A percentile compares a stretch with the other conserved stretches of the same genome.
Evolutionary conservation across 2,329 filamentous ascomycete genomes (phyloP).

Genomic region (Colletotrichum sp.): DNA sequence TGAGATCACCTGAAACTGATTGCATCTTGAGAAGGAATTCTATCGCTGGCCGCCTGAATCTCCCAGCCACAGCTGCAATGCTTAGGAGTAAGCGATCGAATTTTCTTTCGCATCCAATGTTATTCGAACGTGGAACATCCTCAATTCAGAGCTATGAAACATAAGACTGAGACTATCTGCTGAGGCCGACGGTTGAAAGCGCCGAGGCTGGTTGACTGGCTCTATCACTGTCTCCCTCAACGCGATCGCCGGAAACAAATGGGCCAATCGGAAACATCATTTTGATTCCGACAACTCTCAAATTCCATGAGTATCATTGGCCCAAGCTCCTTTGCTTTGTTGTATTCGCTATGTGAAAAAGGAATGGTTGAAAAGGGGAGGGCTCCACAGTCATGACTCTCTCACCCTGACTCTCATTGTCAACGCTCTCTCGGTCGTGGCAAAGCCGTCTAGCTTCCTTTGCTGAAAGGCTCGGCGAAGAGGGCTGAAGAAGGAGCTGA

Average conservation of each 20-base stretch:
- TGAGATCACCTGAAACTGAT: background rate
- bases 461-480: background rate
- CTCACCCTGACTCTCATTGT: background rate
- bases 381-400: background rate
- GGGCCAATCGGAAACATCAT: background rate
- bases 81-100: rapidly evolving
- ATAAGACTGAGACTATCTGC: rapidly evolving
- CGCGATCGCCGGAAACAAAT: background rate
- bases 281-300: background rate
- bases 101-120: background rate
- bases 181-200: background rate
- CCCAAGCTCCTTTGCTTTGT: background rate
- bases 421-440: background rate
- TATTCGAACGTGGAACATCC: rapidly evolving
- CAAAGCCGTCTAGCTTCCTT: background rate
- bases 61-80: background rate
- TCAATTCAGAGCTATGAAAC: background rate
- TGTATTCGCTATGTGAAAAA: background rate
- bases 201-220: rapidly evolving
- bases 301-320: background rate
- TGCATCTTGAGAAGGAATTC: rapidly evolving
- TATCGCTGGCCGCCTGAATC: background rate
- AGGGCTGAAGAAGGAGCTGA: background rate
- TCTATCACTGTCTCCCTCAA: background rate
- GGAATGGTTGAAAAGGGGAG: background rate